These are phyloP conservation scores for Hevea brasiliensis DNA, from an alignment of 345 rosid genomes.

Conservation along the genomic window DNA sequence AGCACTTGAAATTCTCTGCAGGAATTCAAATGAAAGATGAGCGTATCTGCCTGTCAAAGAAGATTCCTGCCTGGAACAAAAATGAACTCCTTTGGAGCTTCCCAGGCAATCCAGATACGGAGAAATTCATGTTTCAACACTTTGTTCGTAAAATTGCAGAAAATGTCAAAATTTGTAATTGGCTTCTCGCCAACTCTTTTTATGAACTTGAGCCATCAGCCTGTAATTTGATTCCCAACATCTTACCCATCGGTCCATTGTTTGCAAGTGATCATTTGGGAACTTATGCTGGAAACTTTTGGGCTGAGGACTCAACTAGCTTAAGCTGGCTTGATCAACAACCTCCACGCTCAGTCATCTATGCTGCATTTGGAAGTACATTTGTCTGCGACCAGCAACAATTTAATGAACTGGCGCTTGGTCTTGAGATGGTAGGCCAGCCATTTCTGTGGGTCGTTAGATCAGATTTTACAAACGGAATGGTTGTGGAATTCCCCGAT, in stretches of 20 bases:
- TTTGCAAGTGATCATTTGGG: not conserved
- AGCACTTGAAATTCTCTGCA: slow-evolving; percentile 8
- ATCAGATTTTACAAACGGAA: slow-evolving; percentile 7
- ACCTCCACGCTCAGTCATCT: slow-evolving; percentile 36
- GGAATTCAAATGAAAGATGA: slow-evolving; percentile 22
- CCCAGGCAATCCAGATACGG: not conserved
- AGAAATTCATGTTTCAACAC: slow-evolving; percentile 12
- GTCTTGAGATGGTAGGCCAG: slow-evolving; percentile 26
- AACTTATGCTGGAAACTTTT: slow-evolving; percentile 21
- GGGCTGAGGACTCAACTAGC: slow-evolving; percentile 37
- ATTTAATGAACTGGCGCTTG: slow-evolving; percentile 39
- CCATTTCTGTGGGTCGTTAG: slow-evolving; percentile 26
- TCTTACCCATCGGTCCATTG: slow-evolving; percentile 41
- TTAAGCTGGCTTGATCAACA: slow-evolving; percentile 49
- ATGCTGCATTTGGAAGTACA: slow-evolving; percentile 50
- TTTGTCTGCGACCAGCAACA: slow-evolving; percentile 26
- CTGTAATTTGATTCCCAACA: slow-evolving; percentile 19
- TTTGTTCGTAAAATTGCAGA: not conserved
- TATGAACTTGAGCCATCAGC: slow-evolving; percentile 29
- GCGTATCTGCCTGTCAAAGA: slow-evolving; percentile 14
- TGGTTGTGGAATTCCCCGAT: slow-evolving; percentile 8
- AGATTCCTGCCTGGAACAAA: slow-evolving; percentile 18
- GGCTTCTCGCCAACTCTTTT: slow-evolving; percentile 30
- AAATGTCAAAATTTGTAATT: slow-evolving; percentile 10
- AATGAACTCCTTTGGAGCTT: slow-evolving; percentile 25